These are phyloP conservation scores for Aegilops bicornis DNA, from an alignment of 176 grass and related monocot genomes.

Conservation along the genomic window DNA sequence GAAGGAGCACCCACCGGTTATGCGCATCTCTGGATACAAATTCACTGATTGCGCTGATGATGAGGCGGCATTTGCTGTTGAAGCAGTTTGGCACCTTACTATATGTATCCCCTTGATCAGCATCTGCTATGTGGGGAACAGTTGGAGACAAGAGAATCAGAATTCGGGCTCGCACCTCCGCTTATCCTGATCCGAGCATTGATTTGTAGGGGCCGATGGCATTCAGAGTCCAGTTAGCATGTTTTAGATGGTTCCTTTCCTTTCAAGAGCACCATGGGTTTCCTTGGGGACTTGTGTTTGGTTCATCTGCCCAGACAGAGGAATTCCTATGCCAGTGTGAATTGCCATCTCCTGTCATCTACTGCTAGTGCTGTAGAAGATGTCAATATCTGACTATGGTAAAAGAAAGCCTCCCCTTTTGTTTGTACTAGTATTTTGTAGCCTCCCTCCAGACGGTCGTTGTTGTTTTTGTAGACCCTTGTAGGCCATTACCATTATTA, in stretches of 20 bases:
- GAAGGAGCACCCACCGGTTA: not conserved
- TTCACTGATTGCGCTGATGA: not conserved
- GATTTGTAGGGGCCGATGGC: not conserved
- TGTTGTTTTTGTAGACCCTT: conserved; percentile 11
- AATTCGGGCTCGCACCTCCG: not conserved
- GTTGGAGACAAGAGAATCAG: not conserved
- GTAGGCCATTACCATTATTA: not conserved
- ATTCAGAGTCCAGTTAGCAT: not conserved
- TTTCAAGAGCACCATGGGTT: not conserved
- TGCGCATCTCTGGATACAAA: not conserved
- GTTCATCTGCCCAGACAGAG: not conserved
- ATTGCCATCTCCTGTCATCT: not conserved
- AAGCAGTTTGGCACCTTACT: not conserved
- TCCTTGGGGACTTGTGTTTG: not conserved
- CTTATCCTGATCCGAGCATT: not conserved
- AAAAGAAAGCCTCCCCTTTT: not conserved
- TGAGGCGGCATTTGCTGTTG: not conserved
- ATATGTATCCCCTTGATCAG: not conserved
- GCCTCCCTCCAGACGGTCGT: not conserved
- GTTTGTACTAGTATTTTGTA: conserved; percentile 6
- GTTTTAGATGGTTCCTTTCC: conserved; percentile 10
- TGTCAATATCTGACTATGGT: conserved; percentile 1
- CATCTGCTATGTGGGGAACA: not conserved
- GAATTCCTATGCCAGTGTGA: not conserved
- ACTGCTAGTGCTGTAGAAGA: not conserved